Base-by-base conservation (phyloP, 1,284 basidiomycete genomes). In the Tilletia horrida region DNA sequence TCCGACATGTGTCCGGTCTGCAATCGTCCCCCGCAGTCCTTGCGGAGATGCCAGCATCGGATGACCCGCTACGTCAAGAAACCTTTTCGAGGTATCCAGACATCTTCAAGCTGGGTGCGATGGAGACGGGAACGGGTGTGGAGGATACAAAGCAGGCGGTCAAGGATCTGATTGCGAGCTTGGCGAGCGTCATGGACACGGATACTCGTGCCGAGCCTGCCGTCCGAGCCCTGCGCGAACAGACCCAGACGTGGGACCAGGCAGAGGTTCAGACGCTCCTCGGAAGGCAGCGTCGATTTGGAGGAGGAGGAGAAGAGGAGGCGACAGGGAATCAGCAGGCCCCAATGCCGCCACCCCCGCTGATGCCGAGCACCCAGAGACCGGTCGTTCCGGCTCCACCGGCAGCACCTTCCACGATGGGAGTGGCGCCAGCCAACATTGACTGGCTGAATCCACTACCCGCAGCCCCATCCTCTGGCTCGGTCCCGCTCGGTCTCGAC, bases 91-190 rank as follows among this genome's bases (percentile, higher is more conserved):
- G 14, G 3, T 40, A 35, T 59, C 55, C 55, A 3, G 27, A 40
- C 8, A 29, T 59, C 18, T 59, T 25, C 55, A 31, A n/a, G 29
- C 27, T 21, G 27, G 55, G 27, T 9, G 55, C 55, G 55, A 21
- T 29, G 27, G 55, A 59, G 14, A 59, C 55, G 9, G 55, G 55
- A 16, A 59, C 55, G 29, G 31, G 27, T 16, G 55, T 59, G 16
- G 55, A 35, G 16, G 55, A 59, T 59, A 29, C 55, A 25, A 59
- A 59, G 16, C 55, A 59, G 35, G 55, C 55, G 27, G 55, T 59
- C 0, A 25, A 29, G 9, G 55, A 59, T 21, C 55, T 59, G 29
- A 35, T 31, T 16, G 55, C 23, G 14, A 29, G 27, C 29, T 21
- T 59, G 27, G 31, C 31, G 27, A 35, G 27, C 4, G 35, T 29